These are phyloP conservation scores for Ganoderma sp. DNA, from an alignment of 1,284 basidiomycete genomes.

Conservation along the genomic window DNA sequence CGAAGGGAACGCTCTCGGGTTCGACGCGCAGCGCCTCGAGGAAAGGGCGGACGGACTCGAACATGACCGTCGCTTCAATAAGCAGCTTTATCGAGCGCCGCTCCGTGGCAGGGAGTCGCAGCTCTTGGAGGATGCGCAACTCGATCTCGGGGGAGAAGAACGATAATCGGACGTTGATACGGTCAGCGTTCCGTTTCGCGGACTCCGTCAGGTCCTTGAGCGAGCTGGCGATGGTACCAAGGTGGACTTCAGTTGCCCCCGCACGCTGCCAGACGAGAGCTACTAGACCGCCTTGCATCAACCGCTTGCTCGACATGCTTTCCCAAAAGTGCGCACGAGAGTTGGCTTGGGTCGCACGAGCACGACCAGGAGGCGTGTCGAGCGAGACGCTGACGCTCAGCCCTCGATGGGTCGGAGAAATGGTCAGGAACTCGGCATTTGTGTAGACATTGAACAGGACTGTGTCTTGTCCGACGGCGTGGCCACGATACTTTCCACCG, in stretches of 20 bases:
- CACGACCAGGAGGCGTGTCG: slow-evolving; percentile 38
- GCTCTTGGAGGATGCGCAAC: slow-evolving; percentile 36
- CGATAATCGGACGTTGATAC: slow-evolving; percentile 34
- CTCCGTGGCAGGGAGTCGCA: slow-evolving; percentile 38
- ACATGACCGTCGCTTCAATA: slow-evolving; percentile 41
- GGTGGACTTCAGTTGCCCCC: slow-evolving; percentile 30
- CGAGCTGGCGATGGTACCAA: slow-evolving; percentile 37
- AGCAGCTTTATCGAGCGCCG: slow-evolving; percentile 32
- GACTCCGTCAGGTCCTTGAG: slow-evolving; percentile 37
- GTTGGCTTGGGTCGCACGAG: slow-evolving; percentile 30
- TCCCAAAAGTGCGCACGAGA: slow-evolving; percentile 39
- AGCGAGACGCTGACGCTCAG: slow-evolving; percentile 35
- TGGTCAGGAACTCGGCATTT: slow-evolving; percentile 34
- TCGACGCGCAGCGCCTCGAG: slow-evolving; percentile 40
- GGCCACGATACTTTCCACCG: slow-evolving; percentile 43
- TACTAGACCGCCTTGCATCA: slow-evolving; percentile 39
- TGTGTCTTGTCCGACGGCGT: slow-evolving; percentile 31
- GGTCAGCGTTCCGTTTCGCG: slow-evolving; percentile 27
- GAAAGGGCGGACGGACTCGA: slow-evolving; percentile 41
- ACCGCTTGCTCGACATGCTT: slow-evolving; percentile 45
- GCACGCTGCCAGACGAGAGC: slow-evolving; percentile 44
- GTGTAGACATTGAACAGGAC: slow-evolving; percentile 43
- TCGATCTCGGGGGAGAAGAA: slow-evolving; percentile 43
- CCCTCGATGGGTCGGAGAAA: slow-evolving; percentile 34
- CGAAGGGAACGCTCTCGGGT: slow-evolving; percentile 39